Conservation (phyloP, 371 early-diverging fungal genomes). For the Rhizopus sp. region DNA sequence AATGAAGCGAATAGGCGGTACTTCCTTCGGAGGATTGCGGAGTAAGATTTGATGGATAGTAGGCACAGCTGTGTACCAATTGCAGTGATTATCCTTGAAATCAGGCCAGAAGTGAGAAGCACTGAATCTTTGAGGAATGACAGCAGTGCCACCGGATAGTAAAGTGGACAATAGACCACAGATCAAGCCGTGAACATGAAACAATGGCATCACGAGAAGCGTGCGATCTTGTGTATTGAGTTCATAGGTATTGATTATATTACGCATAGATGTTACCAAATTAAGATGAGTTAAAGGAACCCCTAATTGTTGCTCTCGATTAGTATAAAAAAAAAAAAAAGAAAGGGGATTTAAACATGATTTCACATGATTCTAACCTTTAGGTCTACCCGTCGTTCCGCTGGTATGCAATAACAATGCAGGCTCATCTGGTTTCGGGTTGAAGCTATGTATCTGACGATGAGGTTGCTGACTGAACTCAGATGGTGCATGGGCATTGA, state of each 20-base stretch:
- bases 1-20: slow-evolving; percentile 76
- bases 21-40: slow-evolving; percentile 47
- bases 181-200: slow-evolving; percentile 90
- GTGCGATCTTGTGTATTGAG: slow-evolving; percentile 65
- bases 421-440: slow-evolving; percentile 57
- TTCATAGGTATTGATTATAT: slow-evolving; percentile 73
- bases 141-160: slow-evolving; percentile 74
- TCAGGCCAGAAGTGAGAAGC: slow-evolving; percentile 83
- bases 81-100: slow-evolving; percentile 59
- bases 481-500: slow-evolving; percentile 25
- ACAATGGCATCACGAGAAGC: slow-evolving; percentile 88
- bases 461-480: slow-evolving; percentile 12
- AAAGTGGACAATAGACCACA: slow-evolving; percentile 79
- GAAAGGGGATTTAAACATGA: background rate
- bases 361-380: slow-evolving; percentile 41
- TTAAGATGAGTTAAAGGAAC: slow-evolving; percentile 88
- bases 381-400: slow-evolving; percentile 84
- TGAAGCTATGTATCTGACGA: slow-evolving; percentile 17
- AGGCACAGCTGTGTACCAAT: slow-evolving; percentile 87
- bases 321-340: background rate
- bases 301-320: slow-evolving; percentile 30
- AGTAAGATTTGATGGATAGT: slow-evolving; percentile 88
- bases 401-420: slow-evolving; percentile 84
- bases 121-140: slow-evolving; percentile 80
- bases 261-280: slow-evolving; percentile 71